Evolutionary conservation across 2,329 filamentous ascomycete genomes (phyloP).

Genomic region (Epichloe typhina): DNA sequence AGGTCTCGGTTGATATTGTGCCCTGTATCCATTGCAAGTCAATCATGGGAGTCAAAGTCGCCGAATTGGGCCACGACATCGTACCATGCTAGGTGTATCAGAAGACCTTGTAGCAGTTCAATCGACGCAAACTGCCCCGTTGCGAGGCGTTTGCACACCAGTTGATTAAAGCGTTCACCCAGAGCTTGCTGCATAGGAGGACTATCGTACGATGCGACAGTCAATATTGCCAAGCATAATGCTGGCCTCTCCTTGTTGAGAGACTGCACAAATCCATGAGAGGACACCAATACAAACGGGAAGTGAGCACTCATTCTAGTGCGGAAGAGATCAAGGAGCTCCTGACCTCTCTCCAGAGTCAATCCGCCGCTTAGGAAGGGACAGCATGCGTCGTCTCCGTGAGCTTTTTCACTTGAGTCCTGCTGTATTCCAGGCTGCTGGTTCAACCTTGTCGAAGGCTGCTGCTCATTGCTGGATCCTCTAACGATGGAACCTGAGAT

Average conservation of each 20-base stretch:
- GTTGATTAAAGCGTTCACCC: conserved; percentile 15
- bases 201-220: conserved; percentile 12
- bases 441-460: background rate
- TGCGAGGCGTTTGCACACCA: conserved; percentile 12
- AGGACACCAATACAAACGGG: conserved; percentile 16
- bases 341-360: conserved; percentile 12
- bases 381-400: conserved; percentile 9
- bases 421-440: background rate
- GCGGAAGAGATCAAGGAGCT: conserved; percentile 13
- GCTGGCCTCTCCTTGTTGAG: conserved; percentile 10
- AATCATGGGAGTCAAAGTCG: background rate
- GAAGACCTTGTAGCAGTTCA: conserved; percentile 18
- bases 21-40: conserved; percentile 10
- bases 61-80: background rate
- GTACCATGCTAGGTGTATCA: conserved; percentile 20
- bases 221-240: conserved; percentile 17
- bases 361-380: conserved; percentile 13
- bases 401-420: conserved; percentile 4
- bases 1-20: conserved; percentile 18
- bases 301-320: conserved; percentile 16
- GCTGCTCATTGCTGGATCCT: too few relatives aligned
- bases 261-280: background rate
- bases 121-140: conserved; percentile 14
- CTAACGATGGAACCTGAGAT: background rate
- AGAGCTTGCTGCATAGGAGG: conserved; percentile 14